These are phyloP conservation scores for Aspergillus haitiensis DNA, from an alignment of 495 filamentous ascomycete species.

Conservation along the genomic window DNA sequence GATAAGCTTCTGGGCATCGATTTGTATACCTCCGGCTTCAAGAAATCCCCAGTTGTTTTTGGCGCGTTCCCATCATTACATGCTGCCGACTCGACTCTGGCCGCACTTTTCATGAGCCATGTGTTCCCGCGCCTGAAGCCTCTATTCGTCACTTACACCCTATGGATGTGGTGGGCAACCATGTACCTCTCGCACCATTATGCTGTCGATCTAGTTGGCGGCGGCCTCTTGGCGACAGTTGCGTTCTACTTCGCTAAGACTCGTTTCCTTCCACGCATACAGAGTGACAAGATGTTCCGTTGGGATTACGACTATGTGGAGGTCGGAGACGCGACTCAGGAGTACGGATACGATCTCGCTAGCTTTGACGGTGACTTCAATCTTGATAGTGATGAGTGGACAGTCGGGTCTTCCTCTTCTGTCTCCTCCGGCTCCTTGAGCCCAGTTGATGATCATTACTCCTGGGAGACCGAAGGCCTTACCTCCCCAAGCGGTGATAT, in stretches of 20 bases:
- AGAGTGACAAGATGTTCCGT: conserved; percentile 78
- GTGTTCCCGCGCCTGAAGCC: conserved; percentile 78
- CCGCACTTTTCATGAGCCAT: conserved; percentile 89
- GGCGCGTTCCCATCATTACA: conserved; percentile 93
- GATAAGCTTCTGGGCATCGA: conserved; percentile 86
- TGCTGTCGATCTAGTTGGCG: conserved; percentile 86
- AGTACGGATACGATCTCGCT: conserved; percentile 57
- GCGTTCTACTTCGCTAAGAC: conserved; percentile 77
- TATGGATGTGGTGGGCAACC: conserved; percentile 98
- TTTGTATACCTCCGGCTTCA: conserved; percentile 88
- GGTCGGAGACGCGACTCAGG: conserved; percentile 59
- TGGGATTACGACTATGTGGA: conserved; percentile 98
- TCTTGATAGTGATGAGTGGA: conserved; percentile 70
- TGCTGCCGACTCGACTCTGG: conserved; percentile 78
- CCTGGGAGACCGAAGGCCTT: conserved; percentile 64
- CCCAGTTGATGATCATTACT: conserved; percentile 60
- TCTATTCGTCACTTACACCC: conserved; percentile 74
- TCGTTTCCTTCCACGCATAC: conserved; percentile 76
- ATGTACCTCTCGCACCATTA: conserved; percentile 98
- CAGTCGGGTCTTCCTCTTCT: conserved; percentile 70
- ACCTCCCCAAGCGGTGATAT: conserved; percentile 53
- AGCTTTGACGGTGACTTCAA: conserved; percentile 57
- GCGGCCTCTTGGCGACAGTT: conserved; percentile 75
- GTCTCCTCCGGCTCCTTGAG: conserved; percentile 62
- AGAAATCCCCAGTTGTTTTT: conserved; percentile 85